A percentile compares a stretch with the other conserved stretches of the same genome.
Conservation (phyloP, 768 basidiomycete genomes). For the Hygrophoropsis aurantiaca region DNA sequence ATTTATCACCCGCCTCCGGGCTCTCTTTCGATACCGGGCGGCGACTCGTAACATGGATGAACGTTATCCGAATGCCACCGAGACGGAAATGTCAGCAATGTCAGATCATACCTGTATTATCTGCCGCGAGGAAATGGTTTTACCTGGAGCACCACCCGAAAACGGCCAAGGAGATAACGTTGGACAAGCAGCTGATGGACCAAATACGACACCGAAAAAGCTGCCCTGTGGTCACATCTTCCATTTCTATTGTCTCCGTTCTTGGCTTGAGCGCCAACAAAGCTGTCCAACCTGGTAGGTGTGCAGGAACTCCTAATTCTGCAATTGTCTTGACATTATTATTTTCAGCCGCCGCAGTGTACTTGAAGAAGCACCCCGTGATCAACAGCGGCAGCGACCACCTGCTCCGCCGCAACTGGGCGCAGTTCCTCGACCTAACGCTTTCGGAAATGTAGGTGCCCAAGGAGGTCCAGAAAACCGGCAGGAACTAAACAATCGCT, state of each 20-base stretch:
- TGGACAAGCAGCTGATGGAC: constrained; percentile 51
- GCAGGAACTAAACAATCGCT: constrained; percentile 37
- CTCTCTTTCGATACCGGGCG: constrained; percentile 87
- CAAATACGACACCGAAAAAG: constrained; percentile 95
- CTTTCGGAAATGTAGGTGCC: constrained; percentile 25
- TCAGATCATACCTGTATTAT: constrained; percentile 96
- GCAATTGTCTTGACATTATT: constrained; percentile 10
- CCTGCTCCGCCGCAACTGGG: constrained; percentile 24
- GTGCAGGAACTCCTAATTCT: constrained; percentile 2
- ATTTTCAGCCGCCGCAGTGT: constrained; percentile 69
- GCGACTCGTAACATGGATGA: constrained; percentile 97
- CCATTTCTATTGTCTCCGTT: constrained; percentile 95
- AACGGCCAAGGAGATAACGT: constrained; percentile 20
- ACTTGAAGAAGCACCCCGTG: constrained; percentile 47
- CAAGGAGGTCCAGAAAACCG: constrained; percentile 33
- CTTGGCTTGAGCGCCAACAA: constrained; percentile 98
- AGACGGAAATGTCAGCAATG: constrained; percentile 77
- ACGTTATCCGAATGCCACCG: constrained; percentile 89
- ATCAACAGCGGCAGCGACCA: constrained; percentile 31
- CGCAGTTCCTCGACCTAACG: constrained; percentile 29
- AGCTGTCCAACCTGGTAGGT: constrained; percentile 97
- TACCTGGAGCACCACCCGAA: constrained; percentile 30
- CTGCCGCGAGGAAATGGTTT: constrained; percentile 92
- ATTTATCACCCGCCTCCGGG: constrained; percentile 83
- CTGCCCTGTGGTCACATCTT: constrained; percentile 97